These are phyloP conservation scores for Alternaria sp. DNA, from an alignment of 2,329 filamentous ascomycete genomes.

Conservation along the genomic window DNA sequence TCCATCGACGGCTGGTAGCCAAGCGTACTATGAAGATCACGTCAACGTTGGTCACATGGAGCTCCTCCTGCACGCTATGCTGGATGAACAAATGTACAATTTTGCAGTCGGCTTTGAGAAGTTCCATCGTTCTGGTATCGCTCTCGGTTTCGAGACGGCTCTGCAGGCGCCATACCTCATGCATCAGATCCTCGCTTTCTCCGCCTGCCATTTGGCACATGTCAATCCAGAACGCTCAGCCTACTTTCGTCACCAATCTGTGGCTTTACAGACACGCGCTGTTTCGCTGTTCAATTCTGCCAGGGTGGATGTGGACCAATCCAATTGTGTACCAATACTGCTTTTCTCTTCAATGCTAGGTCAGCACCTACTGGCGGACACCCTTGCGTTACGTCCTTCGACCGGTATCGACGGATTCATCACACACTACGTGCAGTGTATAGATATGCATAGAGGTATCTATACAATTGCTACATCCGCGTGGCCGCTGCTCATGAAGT, in stretches of 20 bases:
- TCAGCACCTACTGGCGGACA: conserved; percentile 46
- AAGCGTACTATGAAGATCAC: conserved; percentile 3
- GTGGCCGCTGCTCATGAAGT: conserved; percentile 34
- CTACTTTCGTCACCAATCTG: conserved; percentile 22
- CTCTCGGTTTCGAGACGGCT: conserved; percentile 25
- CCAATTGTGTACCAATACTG: conserved; percentile 43
- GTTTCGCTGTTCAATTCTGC: conserved; percentile 32
- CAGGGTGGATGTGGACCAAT: conserved; percentile 22
- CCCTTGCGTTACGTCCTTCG: conserved; percentile 29
- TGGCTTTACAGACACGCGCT: conserved; percentile 43
- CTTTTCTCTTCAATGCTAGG: conserved; percentile 46
- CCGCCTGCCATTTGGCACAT: conserved; percentile 44
- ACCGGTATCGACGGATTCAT: conserved; percentile 35
- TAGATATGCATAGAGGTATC: conserved; percentile 27
- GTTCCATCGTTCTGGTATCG: conserved; percentile 16
- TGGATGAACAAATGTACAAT: conserved; percentile 30
- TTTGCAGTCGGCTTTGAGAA: conserved; percentile 24
- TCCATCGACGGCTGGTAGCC: not conserved
- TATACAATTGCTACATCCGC: conserved; percentile 22
- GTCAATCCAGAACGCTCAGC: conserved; percentile 27
- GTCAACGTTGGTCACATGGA: conserved; percentile 48
- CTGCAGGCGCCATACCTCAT: conserved; percentile 46
- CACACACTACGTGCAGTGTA: conserved; percentile 37
- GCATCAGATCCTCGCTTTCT: conserved; percentile 47
- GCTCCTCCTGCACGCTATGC: conserved; percentile 41